Base-by-base conservation (phyloP, 352 stramenopile genomes). In the Lagenidium giganteum region DNA sequence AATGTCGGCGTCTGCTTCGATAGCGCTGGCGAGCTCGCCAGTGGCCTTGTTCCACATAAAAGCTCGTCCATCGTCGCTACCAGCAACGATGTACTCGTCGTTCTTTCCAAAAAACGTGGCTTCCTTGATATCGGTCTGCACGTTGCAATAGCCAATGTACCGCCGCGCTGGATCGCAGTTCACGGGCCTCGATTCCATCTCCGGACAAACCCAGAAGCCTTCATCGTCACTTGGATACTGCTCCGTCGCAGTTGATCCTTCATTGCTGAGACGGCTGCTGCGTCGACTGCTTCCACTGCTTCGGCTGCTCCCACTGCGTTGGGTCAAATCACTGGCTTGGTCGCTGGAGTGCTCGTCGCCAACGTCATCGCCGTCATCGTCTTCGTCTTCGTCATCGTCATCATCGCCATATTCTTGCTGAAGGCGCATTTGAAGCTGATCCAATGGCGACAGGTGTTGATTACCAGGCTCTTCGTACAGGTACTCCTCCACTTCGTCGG, bases 41-140 rank as follows among this genome's bases (percentile, higher is more conserved):
- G 74, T 91, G 17, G 53, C 47, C 32, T 87, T 89, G 48, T 95
- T 57, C 86, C 86, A 96, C 40, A 96, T 73, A 40, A 88, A 82
- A 20, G 87, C 79, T 20, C 73, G 70, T 0, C 86, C 84, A 32
- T 95, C 84, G 36, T 96, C 86, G 26, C 82, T 95, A 4, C 86
- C 86, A 4, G 82, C 80, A 21, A 95, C 81, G 29, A 96, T 80
- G 34, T 85, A 92, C 25, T 66, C 70, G 40, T 92, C 85, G 30
- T 93, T 89, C n/a, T 66, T 66, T 0, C 86, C 86, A 29, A 96
- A 89, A 43, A 95, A 96, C 0, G 64, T 64, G 0, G 83, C 83
- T 52, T 96, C 83, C 52, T 96, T 96, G 53, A 96, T 95, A 27
- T 95, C 86, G 0, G 86, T 96, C 57, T 93, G 71, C 16, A 86